Conservation (phyloP, 805 yeast species). For the Candida chauliodis region DNA sequence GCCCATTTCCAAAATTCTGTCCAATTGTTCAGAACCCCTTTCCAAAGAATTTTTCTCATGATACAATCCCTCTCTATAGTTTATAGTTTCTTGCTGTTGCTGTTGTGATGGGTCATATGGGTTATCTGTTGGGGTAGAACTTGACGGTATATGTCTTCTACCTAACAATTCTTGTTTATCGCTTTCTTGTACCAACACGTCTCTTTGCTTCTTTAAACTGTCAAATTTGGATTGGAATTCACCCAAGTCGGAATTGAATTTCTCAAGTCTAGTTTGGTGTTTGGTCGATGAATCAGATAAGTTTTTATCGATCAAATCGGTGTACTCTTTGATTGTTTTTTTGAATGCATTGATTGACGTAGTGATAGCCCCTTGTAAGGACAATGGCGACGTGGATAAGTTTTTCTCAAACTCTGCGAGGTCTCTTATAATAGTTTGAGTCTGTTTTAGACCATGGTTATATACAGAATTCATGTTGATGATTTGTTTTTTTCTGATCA, state of each 20-base stretch:
- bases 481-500: not conserved
- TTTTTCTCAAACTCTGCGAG: conserved; percentile 62
- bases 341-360: conserved; percentile 73
- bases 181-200: conserved; percentile 44
- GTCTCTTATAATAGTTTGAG: conserved; percentile 68
- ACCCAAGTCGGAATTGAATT: conserved; percentile 47
- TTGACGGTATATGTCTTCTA: conserved; percentile 33
- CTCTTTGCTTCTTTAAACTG: conserved; percentile 53
- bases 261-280: conserved; percentile 49
- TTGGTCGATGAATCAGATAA: conserved; percentile 45
- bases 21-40: conserved; percentile 77
- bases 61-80: conserved; percentile 59
- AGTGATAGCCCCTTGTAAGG: conserved; percentile 74
- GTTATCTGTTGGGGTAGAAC: conserved; percentile 40
- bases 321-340: conserved; percentile 72
- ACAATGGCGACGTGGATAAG: conserved; percentile 65
- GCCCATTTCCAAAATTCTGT: conserved; percentile 89
- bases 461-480: conserved; percentile 67
- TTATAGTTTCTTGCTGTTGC: conserved; percentile 24
- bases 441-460: conserved; percentile 87
- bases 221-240: conserved; percentile 51
- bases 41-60: conserved; percentile 64
- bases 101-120: conserved; percentile 36
- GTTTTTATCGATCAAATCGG: conserved; percentile 57
- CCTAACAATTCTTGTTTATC: conserved; percentile 55